Evolutionary conservation across 805 yeast species (phyloP), one percentile per base, ranked within the genome.

Genomic region (Candida montana): DNA sequence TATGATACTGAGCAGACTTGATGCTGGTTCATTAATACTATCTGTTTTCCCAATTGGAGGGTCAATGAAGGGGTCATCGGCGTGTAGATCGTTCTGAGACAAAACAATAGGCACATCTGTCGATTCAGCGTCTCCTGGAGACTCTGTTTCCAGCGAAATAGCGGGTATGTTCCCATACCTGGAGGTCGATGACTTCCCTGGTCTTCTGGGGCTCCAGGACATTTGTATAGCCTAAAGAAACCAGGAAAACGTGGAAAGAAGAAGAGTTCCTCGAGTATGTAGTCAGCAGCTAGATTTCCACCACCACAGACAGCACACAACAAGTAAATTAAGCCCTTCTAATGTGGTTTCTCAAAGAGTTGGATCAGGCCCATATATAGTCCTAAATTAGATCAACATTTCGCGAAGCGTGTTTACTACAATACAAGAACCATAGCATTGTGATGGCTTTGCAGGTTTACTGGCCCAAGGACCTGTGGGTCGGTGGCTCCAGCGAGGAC

Each of bases 401-500:
- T 29, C 39, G 39, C 39, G 39, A 29, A 27, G 6, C 34, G 11
- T 31, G 7, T 11, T 20, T 23, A 10, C n/a, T n/a, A n/a, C n/a
- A n/a, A n/a, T n/a, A n/a, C n/a, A n/a, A n/a, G n/a, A n/a, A n/a
- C n/a, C n/a, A n/a, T 21, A 9, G 9, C 13, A 8, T 17, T 12
- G 20, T 9, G n/a, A 46, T 44, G 48, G 27, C 47, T 9, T 29
- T 48, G 23, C 58, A 63, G 33, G 51, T 59, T 15, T 61, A 48
- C 46, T 63, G 67, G 66, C 66, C 67, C 9, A 33, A 41, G 17
- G 61, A 59, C 38, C 59, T 61, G 23, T 41, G 39, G n/a, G 37
- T 41, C 7, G 50, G 47, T 31, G 40, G 45, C 3, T 38, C 27
- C 13, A 18, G 33, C 15, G 47, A 38, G 2, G 40, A 40, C 24